A percentile compares a stretch with the other conserved stretches of the same genome.
phyloP scores from a whole-genome alignment of 441 rosid genomes.

The Cnidoscolus chayamansa region DNA sequence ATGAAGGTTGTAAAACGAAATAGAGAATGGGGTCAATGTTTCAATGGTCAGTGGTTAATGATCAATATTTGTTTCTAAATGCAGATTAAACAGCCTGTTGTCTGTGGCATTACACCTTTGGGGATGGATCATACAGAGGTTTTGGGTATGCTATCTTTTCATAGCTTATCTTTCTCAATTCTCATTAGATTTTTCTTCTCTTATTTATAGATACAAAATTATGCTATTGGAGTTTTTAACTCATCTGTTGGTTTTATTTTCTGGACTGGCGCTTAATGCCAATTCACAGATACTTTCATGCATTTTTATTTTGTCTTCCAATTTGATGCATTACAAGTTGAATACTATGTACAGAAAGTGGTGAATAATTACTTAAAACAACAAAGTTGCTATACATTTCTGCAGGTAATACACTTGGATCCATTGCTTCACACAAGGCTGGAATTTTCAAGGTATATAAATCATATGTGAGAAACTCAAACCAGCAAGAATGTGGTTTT shows the following conservation, averaged over 20 bases:
- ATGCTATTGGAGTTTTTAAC: background rate
- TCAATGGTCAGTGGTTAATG: constrained; percentile 13
- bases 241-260: constrained; percentile 1
- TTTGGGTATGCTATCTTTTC: constrained; percentile 46
- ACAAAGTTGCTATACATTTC: constrained; percentile 13
- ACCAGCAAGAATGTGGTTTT: constrained; percentile 20
- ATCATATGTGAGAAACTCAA: constrained; percentile 21
- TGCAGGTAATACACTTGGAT: constrained; percentile 65
- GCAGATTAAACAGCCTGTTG: constrained; percentile 77
- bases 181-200: background rate
- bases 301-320: background rate
- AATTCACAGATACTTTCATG: background rate
- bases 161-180: constrained; percentile 7
- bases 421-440: constrained; percentile 84
- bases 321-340: background rate
- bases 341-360: background rate
- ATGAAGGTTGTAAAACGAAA: background rate
- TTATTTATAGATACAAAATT: constrained; percentile 9
- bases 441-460: constrained; percentile 83
- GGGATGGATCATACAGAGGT: constrained; percentile 84
- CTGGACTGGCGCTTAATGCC: background rate
- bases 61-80: constrained; percentile 16
- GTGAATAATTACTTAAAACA: constrained; percentile 16
- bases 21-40: background rate
- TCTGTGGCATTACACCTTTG: constrained; percentile 79